Base-by-base conservation (phyloP, 768 basidiomycete species). In the Naganishia antarctica region DNA sequence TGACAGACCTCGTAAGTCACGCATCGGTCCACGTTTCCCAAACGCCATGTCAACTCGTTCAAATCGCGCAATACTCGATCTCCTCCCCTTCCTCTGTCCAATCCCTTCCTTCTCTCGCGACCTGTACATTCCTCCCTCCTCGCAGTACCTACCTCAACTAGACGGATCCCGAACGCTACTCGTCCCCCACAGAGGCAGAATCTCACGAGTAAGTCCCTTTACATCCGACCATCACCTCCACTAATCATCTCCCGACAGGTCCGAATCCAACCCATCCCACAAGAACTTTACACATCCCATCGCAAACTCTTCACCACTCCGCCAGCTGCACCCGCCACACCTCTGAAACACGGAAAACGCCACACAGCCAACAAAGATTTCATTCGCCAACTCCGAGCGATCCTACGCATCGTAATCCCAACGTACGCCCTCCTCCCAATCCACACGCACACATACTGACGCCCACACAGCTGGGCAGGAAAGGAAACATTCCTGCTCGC, bases 401-500 rank as follows among this genome's bases (percentile, higher is more conserved):
- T 94, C 58, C 75, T 91, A 2, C 84, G 86, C 23, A 84, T 96
- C 65, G 85, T 83, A 23, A 85, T 87, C 70, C 89, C 84, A 21
- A 83, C 81, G 41, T 81, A 80, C 68, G 80, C 78, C 43, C 16
- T 37, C 34, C 32, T 53, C 9, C 8, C 21, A 18, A n/a, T 23
- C 32, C 51, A 5, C 4, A 16, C n/a, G 25, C 8, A 18, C 5
- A 3, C 2, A 44, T 40, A 25, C 29, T 34, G 45, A 43, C 21
- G 26, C 28, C 37, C 37, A 11, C 15, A 18, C 34, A 78, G 76
- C 43, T 70, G 70, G 61, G 68, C 73, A 2, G 73, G 76, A 1
- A 86, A 86, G 68, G 91, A 97, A 71, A 81, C 86, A 0, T 79
- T 86, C 32, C 81, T 96, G 37, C 81, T 97, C 18, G 77, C 83